Conservation (phyloP, 176 grass and related monocot species). For the Phyllostachys edulis region DNA sequence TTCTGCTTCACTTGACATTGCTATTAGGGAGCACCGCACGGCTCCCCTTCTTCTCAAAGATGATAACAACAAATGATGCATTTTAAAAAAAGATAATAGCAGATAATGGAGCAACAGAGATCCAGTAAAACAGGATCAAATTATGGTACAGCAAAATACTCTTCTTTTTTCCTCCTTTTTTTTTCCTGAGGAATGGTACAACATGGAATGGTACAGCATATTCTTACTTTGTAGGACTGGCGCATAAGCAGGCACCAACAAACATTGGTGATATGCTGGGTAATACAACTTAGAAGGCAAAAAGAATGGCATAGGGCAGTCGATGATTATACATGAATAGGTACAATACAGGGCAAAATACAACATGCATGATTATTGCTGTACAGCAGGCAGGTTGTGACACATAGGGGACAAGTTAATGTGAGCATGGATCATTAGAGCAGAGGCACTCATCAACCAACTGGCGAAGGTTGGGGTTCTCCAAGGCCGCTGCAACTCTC, state of each 20-base stretch:
- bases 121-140: neutral
- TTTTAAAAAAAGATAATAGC: neutral
- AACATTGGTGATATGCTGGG: neutral
- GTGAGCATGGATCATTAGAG: constrained; percentile 64
- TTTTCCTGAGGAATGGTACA: neutral
- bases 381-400: constrained; percentile 34
- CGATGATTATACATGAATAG: constrained; percentile 9
- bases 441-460: constrained; percentile 88
- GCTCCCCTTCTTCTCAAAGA: neutral
- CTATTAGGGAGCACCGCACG: constrained; percentile 21
- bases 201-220: neutral
- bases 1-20: neutral
- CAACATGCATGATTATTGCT: constrained; percentile 45
- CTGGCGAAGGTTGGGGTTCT: constrained; percentile 94
- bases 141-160: neutral
- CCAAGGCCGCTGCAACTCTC: constrained; percentile 81
- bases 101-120: neutral
- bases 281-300: neutral
- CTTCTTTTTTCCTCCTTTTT: neutral
- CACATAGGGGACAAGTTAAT: constrained; percentile 28
- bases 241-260: neutral
- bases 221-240: neutral
- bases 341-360: constrained; percentile 32
- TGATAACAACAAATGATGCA: neutral
- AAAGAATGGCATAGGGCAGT: neutral